Evolutionary conservation across 169 alveolate species (phyloP), one percentile per base, ranked within the genome.

Genomic region (Plasmodium cynomolgi): DNA sequence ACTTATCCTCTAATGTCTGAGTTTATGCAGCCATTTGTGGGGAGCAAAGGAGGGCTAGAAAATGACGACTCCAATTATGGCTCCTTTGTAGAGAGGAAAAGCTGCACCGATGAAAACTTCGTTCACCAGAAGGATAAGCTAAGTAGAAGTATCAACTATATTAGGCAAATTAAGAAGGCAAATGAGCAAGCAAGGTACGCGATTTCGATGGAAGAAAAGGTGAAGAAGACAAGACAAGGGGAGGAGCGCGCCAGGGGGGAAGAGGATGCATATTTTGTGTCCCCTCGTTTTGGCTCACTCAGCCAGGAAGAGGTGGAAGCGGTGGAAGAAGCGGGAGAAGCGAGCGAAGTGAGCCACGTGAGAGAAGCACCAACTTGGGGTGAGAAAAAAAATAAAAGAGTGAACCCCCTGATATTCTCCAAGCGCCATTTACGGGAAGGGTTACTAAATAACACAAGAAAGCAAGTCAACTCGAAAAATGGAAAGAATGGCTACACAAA

Each of bases 241-340:
- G 77, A 68, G n/a, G 37, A 26, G 31, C 3, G 15, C n/a, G 37
- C 31, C 31, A 20, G 37, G 31, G 8, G 3, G 37, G 77, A 68
- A 68, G 37, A 68, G 15, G 39, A 26, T 1, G 37, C 15, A 68
- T 68, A 68, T 23, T 68, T 20, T 6, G 37, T 11, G 31, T 68
- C 77, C 31, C 77, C 77, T 68, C 77, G 77, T 68, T 68, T 68
- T 68, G 77, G 77, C 1, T 7, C 77, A 68, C 37, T 29, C n/a
- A 68, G 17, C n/a, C 37, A 68, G 77, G 77, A 68, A 68, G 77
- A 29, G 37, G 77, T 23, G 77, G 77, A 68, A 68, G 58, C 5
- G 17, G 11, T 7, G 5, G 58, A 44, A 44, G 58, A 44, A 7
- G 58, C 5, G 5, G 58, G 11, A 44, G 39, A 68, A 5, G 37